Conservation (phyloP, 441 rosid genomes). For the Mallotus repandus region DNA sequence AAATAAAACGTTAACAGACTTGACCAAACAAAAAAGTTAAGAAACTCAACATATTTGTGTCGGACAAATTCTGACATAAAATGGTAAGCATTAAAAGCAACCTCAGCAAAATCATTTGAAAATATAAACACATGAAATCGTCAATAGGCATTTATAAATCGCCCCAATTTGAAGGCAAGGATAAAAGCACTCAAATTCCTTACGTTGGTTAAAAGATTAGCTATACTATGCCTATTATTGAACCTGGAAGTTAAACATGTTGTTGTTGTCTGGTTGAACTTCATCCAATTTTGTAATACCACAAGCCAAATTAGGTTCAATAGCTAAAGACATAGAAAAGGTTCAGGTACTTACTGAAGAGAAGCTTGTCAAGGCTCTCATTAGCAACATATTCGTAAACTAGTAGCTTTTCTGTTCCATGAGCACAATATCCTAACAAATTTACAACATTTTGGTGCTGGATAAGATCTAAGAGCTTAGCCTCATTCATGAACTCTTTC, state of each 20-base stretch:
- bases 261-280: conserved; percentile 4
- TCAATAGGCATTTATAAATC: too few species aligned
- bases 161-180: too few species aligned
- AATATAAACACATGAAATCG: background rate
- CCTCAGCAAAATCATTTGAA: background rate
- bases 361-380: too few species aligned
- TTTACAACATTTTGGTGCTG: too few species aligned
- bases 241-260: background rate
- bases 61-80: background rate
- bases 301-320: background rate
- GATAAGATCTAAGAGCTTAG: too few species aligned
- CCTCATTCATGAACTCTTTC: conserved; percentile 81
- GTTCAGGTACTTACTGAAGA: too few species aligned
- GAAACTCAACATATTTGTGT: background rate
- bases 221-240: background rate
- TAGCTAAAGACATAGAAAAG: conserved; percentile 1
- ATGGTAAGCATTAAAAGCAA: background rate
- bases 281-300: background rate
- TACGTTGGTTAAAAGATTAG: background rate
- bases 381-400: too few species aligned
- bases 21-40: background rate
- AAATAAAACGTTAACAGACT: too few species aligned
- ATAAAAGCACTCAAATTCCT: background rate
- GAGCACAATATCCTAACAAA: too few species aligned
- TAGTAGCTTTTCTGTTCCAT: too few species aligned